These are phyloP conservation scores for Rhodofomes roseus DNA, from an alignment of 1,284 basidiomycete genomes.

Conservation along the genomic window DNA sequence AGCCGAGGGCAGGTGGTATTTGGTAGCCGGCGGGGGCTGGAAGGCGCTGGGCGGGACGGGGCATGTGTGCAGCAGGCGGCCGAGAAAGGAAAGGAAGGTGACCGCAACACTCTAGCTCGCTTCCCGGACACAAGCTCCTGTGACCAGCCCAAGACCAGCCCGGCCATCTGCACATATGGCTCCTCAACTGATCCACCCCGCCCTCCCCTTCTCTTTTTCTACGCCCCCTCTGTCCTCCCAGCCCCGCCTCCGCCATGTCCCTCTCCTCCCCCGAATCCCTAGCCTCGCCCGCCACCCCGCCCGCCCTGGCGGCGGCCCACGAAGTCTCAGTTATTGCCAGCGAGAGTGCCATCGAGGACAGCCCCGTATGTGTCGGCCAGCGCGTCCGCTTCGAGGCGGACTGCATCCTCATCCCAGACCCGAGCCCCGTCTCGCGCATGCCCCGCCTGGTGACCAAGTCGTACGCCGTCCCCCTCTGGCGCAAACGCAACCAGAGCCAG, in stretches of 20 bases:
- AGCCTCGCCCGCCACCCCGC: conserved; percentile 12
- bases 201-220: too few species aligned
- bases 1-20: not conserved
- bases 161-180: not conserved
- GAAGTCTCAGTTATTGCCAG: not conserved
- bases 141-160: too few species aligned
- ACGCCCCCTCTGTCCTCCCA: not conserved
- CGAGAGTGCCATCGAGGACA: not conserved
- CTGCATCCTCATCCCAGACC: conserved; percentile 64
- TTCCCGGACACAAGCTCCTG: not conserved
- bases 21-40: not conserved
- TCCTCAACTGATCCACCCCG: not conserved
- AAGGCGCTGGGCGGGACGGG: not conserved
- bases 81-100: not conserved
- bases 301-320: not conserved
- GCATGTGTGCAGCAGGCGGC: not conserved
- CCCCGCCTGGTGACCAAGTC: conserved; percentile 54
- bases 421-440: conserved; percentile 28
- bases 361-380: conserved; percentile 8
- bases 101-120: not conserved
- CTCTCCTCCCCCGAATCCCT: conserved; percentile 1
- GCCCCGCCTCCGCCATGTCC: conserved; percentile 3
- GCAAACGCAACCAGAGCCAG: conserved; percentile 20
- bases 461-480: conserved; percentile 63
- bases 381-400: conserved; percentile 57